Evolutionary conservation across 768 basidiomycete species (phyloP).

Genomic region (Boletus subparvulus): DNA sequence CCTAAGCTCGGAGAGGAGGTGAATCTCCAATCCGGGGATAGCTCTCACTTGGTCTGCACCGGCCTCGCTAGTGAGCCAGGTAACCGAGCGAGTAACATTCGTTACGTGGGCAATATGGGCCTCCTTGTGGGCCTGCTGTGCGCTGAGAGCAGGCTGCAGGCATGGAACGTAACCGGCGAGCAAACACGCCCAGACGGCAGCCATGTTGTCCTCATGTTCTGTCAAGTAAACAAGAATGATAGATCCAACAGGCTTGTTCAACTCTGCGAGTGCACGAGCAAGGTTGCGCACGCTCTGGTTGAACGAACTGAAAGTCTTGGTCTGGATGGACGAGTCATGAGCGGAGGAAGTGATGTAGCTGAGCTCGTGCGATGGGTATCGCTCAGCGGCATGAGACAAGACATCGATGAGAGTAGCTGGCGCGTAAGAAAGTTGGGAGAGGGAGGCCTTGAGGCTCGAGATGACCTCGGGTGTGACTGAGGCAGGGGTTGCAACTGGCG

Average conservation of each 20-base stretch:
- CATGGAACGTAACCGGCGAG: constrained; percentile 30
- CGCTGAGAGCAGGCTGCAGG: constrained; percentile 30
- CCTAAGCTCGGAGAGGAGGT: constrained; percentile 25
- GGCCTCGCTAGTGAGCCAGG: constrained; percentile 24
- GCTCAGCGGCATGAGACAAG: constrained; percentile 16
- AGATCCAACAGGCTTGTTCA: constrained; percentile 21
- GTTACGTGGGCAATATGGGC: constrained; percentile 25
- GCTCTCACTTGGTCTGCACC: constrained; percentile 26
- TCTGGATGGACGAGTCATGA: constrained; percentile 23
- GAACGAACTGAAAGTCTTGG: constrained; percentile 20
- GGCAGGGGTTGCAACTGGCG: constrained; percentile 6
- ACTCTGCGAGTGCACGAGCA: constrained; percentile 12
- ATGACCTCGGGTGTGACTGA: neutral
- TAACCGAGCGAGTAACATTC: constrained; percentile 17
- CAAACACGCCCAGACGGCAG: constrained; percentile 29
- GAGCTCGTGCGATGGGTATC: constrained; percentile 23
- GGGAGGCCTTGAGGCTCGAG: constrained; percentile 7
- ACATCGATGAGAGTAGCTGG: constrained; percentile 26
- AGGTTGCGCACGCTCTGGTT: constrained; percentile 17
- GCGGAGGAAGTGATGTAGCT: constrained; percentile 27
- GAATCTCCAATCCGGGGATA: constrained; percentile 21
- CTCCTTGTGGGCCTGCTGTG: constrained; percentile 29
- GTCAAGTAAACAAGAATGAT: constrained; percentile 28
- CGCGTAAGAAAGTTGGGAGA: constrained; percentile 4
- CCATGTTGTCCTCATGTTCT: constrained; percentile 32